phyloP scores from a whole-genome alignment of 2,329 filamentous ascomycete genomes.

The Phaeosphaeria sp. region DNA sequence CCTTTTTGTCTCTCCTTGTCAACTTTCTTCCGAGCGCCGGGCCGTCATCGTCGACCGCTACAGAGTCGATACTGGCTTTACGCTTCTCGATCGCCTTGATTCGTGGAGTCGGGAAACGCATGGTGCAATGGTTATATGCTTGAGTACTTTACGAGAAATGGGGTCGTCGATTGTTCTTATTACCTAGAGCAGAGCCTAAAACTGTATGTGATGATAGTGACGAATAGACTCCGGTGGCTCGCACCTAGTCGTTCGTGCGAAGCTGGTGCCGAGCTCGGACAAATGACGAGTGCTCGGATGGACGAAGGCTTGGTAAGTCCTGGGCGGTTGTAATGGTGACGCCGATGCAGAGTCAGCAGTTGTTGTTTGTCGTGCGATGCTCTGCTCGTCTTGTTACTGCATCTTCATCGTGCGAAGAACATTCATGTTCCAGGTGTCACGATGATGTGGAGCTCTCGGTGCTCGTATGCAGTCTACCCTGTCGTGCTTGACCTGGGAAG shows the following conservation, averaged over 20 bases:
- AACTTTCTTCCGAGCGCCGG: neutral
- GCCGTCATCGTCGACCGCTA: neutral
- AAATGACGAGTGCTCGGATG: slow-evolving; percentile 3
- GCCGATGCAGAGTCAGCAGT: neutral
- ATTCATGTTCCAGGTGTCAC: too few relatives aligned
- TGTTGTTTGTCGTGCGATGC: neutral
- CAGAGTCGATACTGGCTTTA: slow-evolving; percentile 2
- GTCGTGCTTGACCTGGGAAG: neutral
- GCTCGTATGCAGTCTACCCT: too few relatives aligned
- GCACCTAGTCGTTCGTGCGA: neutral
- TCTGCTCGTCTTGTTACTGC: neutral
- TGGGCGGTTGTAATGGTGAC: slow-evolving; percentile 1
- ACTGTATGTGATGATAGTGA: neutral
- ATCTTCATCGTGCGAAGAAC: neutral
- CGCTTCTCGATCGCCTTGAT: slow-evolving; percentile 1
- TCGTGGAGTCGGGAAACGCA: slow-evolving; percentile 1
- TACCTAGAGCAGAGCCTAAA: neutral
- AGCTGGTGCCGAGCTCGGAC: neutral
- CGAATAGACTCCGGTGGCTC: neutral
- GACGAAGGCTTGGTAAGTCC: slow-evolving; percentile 1
- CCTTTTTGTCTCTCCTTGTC: neutral
- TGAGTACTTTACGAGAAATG: neutral
- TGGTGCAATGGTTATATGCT: neutral
- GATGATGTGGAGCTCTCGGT: too few relatives aligned
- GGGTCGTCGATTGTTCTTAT: neutral